Base-by-base conservation (phyloP, 179 eudicot species). In the Silene noctiflora region DNA sequence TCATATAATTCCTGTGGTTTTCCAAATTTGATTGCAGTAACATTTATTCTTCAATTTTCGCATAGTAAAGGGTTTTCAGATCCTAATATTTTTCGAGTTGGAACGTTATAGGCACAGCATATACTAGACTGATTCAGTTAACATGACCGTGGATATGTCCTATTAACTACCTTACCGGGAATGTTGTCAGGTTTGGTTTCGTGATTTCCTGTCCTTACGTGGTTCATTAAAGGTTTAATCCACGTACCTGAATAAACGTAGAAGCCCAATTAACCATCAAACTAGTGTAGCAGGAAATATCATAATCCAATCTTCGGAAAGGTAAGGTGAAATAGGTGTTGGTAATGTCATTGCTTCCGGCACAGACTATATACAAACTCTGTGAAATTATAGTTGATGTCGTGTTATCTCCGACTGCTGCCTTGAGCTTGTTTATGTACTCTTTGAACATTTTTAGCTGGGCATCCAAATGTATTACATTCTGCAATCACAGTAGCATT, bases 401-500 rank as follows among this genome's bases (percentile, higher is more conserved):
- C 67, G 51, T 62, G 33, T 84, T 85, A 6, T 88, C 87, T 75
- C 97, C 98, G 2, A 83, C 88, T 3, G 79, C 69, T 29, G 67
- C 78, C 70, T 79, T 78, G 58, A 94, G 84, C 87, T 88, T 89
- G 70, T 73, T 71, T 61, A 79, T 77, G 84, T 92, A 94, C 8
- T 75, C 88, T 75, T 85, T 89, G 85, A 92, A 90, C 78, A 89
- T 31, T 10, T 84, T 85, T 55, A 94, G 25, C 74, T 94, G 97
- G 33, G 82, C 90, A 5, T 76, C 75, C 27, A 92, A 67, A 29
- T 92, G 81, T 75, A 89, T 12, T 0, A 82, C 92, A 51, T 79
- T 75, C 96, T 94, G 81, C 71, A 51, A 35, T 5, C 8, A 6
- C 9, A 35, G 42, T 13, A 11, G 9, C 17, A 11, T 4, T 3